Evolutionary conservation across 148 eudicot species (phyloP).

Genomic region (Amaranthus palmeri): DNA sequence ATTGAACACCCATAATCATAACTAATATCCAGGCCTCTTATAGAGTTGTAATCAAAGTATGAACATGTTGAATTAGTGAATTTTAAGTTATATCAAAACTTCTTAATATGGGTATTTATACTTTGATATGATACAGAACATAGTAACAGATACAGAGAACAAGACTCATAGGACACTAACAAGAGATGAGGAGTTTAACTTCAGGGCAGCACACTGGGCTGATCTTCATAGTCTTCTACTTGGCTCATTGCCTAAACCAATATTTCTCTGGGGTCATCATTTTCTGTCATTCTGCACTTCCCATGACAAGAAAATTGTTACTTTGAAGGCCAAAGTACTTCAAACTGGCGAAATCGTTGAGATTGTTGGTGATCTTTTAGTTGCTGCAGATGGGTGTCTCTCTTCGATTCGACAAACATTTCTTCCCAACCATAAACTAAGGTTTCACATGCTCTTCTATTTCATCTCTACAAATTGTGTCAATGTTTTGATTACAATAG

Average conservation of each 20-base stretch:
- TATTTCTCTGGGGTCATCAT: slow-evolving; percentile 62
- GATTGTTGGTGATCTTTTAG: slow-evolving; percentile 53
- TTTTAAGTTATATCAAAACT: background rate
- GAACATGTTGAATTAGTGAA: background rate
- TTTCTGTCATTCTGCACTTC: slow-evolving; percentile 45
- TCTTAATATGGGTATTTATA: background rate
- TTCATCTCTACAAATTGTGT: background rate
- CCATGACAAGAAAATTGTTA: slow-evolving; percentile 41
- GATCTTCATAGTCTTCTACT: slow-evolving; percentile 68
- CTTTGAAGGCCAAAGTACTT: slow-evolving; percentile 40
- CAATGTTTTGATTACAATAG: background rate
- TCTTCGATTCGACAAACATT: slow-evolving; percentile 58
- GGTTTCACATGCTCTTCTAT: slow-evolving; percentile 30
- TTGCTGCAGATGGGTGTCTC: slow-evolving; percentile 89
- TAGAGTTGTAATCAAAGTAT: no score
- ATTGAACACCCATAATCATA: no score
- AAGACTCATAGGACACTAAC: slow-evolving; percentile 38
- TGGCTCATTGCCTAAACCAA: slow-evolving; percentile 38
- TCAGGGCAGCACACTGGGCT: slow-evolving; percentile 76
- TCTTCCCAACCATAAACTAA: slow-evolving; percentile 57
- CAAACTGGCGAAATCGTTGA: slow-evolving; percentile 41
- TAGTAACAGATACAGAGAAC: slow-evolving; percentile 45
- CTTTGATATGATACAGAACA: slow-evolving; percentile 37
- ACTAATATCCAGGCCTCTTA: no score
- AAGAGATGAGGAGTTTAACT: slow-evolving; percentile 68